phyloP scores from a whole-genome alignment of 2,329 filamentous ascomycete genomes.

The Exophiala lecanii-corni region DNA sequence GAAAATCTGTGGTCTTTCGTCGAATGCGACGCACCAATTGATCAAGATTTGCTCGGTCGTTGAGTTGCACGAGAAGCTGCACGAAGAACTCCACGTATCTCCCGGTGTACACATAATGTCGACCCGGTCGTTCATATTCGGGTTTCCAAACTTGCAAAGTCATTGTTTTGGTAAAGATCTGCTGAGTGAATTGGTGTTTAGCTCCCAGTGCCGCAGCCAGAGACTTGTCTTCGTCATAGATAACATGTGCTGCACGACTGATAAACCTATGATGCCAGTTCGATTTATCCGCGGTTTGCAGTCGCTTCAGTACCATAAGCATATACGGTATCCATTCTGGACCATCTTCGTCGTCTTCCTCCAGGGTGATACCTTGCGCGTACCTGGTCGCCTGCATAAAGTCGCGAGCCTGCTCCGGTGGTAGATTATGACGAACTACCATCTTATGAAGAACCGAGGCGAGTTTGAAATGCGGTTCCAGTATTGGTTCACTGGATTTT shows the following conservation, averaged over 20 bases:
- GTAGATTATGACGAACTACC: conserved; percentile 50
- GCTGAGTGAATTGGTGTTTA: conserved; percentile 72
- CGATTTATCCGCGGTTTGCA: conserved; percentile 73
- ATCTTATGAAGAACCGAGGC: conserved; percentile 78
- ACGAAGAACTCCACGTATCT: conserved; percentile 82
- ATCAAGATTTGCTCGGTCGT: conserved; percentile 72
- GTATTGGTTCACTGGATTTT: conserved; percentile 64
- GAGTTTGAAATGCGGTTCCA: conserved; percentile 92
- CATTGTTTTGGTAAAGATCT: conserved; percentile 93
- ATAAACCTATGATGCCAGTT: conserved; percentile 95
- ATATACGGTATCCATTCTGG: conserved; percentile 59
- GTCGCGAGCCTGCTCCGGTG: conserved; percentile 45
- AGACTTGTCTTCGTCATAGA: conserved; percentile 53
- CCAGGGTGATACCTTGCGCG: conserved; percentile 47
- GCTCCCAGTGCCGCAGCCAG: conserved; percentile 55
- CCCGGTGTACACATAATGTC: conserved; percentile 88
- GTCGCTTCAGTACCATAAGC: conserved; percentile 52
- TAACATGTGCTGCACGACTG: conserved; percentile 57
- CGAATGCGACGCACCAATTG: conserved; percentile 72
- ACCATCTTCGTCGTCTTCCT: conserved; percentile 47
- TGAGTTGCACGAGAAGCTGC: conserved; percentile 65
- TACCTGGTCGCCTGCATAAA: conserved; percentile 52
- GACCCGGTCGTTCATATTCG: conserved; percentile 74
- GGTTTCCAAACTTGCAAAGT: conserved; percentile 93
- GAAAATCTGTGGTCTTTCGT: conserved; percentile 72